phyloP scores from a whole-genome alignment of 2,329 filamentous ascomycete species.

The Exophiala spinifera region DNA sequence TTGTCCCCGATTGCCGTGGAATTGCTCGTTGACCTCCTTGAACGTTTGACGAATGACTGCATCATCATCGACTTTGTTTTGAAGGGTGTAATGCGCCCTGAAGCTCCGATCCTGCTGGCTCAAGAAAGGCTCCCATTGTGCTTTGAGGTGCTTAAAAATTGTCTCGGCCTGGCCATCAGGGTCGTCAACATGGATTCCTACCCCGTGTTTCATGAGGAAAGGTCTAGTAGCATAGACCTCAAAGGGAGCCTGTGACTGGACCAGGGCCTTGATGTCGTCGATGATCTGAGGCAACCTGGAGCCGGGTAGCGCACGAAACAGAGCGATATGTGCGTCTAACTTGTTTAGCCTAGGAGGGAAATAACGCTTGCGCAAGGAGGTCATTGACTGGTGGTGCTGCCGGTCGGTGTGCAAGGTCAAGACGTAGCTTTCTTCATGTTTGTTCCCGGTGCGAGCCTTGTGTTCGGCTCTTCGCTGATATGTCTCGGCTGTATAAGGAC shows the following conservation, averaged over 20 bases:
- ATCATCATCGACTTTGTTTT: constrained; percentile 27
- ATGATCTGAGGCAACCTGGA: constrained; percentile 19
- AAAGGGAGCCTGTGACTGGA: constrained; percentile 7
- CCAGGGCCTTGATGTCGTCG: constrained; percentile 9
- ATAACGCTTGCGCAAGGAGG: constrained; percentile 25
- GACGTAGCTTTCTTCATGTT: constrained; percentile 20
- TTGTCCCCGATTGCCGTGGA: constrained; percentile 6
- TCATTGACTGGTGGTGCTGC: constrained; percentile 24
- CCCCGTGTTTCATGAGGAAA: constrained; percentile 11
- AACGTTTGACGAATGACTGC: constrained; percentile 10
- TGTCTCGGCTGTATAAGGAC: not conserved
- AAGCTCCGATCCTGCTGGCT: constrained; percentile 27
- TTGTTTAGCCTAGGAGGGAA: constrained; percentile 28
- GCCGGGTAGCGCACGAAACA: constrained; percentile 30
- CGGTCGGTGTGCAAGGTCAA: constrained; percentile 26
- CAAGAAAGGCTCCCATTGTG: constrained; percentile 18
- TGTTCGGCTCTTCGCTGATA: constrained; percentile 4
- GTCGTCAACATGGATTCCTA: constrained; percentile 14
- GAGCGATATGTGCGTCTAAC: constrained; percentile 27
- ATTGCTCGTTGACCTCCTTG: constrained; percentile 6
- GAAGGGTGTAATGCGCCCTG: constrained; percentile 25
- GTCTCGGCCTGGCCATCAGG: constrained; percentile 1
- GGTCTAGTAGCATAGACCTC: constrained; percentile 8
- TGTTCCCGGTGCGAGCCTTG: constrained; percentile 5
- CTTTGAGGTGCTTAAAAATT: constrained; percentile 15